Evolutionary conservation across 345 rosid species (phyloP).

Genomic region (Cardamine resedifolia): DNA sequence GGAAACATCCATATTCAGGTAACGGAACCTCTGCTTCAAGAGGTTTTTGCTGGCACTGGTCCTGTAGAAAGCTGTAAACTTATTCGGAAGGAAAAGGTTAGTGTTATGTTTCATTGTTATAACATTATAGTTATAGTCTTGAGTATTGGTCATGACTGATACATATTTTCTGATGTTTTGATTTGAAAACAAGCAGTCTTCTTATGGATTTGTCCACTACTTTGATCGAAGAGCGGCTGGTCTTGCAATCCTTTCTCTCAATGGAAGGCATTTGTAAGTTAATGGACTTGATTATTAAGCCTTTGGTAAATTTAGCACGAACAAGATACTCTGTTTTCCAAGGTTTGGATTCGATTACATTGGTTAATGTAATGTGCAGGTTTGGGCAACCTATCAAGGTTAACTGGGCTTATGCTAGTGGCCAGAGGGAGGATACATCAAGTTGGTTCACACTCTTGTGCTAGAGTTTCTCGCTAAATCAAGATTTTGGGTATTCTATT

Average conservation of each 20-base stretch:
- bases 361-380: conserved; percentile 43
- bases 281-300: background rate
- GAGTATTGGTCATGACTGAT: background rate
- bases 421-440: conserved; percentile 96
- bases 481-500: background rate
- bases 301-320: background rate
- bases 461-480: background rate
- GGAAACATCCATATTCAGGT: conserved; percentile 39
- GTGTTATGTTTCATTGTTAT: background rate
- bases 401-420: conserved; percentile 48
- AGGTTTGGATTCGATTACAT: conserved; percentile 3
- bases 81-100: conserved; percentile 86
- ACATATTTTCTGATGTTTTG: conserved; percentile 18
- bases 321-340: background rate
- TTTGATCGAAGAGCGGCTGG: conserved; percentile 87
- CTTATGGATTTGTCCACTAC: conserved; percentile 93
- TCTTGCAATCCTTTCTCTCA: conserved; percentile 83
- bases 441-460: conserved; percentile 17
- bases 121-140: background rate
- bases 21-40: conserved; percentile 43
- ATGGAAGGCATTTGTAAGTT: conserved; percentile 92
- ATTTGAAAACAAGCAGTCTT: conserved; percentile 55
- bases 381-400: conserved; percentile 59
- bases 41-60: conserved; percentile 93
- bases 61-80: conserved; percentile 94